These are phyloP conservation scores for Filosporella fistucella DNA, from an alignment of 495 filamentous ascomycete species.

Conservation along the genomic window DNA sequence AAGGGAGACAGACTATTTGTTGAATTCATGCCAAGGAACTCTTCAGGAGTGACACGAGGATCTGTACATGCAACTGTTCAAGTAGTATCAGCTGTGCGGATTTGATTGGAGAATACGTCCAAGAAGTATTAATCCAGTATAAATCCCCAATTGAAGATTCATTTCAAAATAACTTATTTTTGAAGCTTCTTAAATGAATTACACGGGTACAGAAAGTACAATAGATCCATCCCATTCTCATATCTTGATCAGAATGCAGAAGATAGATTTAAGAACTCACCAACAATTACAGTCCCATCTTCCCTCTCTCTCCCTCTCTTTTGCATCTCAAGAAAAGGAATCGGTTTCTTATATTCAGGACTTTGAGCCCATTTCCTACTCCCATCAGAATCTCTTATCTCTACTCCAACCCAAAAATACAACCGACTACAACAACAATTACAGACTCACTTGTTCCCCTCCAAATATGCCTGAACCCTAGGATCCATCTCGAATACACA, in stretches of 20 bases:
- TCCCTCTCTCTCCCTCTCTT: slow-evolving; percentile 17
- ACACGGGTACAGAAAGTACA: too few species aligned
- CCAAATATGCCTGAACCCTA: slow-evolving; percentile 1
- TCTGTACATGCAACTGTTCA: slow-evolving; percentile 19
- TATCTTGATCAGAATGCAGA: too few species aligned
- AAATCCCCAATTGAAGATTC: too few species aligned
- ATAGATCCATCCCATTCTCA: too few species aligned
- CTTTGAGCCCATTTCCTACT: slow-evolving; percentile 16
- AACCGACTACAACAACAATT: background rate
- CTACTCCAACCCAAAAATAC: too few species aligned
- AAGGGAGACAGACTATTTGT: background rate
- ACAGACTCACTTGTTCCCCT: background rate
- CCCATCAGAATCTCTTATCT: too few species aligned
- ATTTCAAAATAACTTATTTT: too few species aligned
- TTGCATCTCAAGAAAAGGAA: slow-evolving; percentile 22
- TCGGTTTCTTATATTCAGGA: slow-evolving; percentile 9
- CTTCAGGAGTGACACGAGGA: slow-evolving; percentile 13
- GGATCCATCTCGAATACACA: background rate
- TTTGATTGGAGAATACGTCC: too few species aligned
- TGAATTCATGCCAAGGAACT: slow-evolving; percentile 18
- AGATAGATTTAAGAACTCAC: slow-evolving; percentile 10
- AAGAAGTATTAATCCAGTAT: too few species aligned
- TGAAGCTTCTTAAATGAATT: too few species aligned
- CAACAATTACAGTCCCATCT: slow-evolving; percentile 22
- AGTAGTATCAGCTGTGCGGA: background rate